phyloP scores from a whole-genome alignment of 2,329 filamentous ascomycete species.

The Pyricularia sp. region DNA sequence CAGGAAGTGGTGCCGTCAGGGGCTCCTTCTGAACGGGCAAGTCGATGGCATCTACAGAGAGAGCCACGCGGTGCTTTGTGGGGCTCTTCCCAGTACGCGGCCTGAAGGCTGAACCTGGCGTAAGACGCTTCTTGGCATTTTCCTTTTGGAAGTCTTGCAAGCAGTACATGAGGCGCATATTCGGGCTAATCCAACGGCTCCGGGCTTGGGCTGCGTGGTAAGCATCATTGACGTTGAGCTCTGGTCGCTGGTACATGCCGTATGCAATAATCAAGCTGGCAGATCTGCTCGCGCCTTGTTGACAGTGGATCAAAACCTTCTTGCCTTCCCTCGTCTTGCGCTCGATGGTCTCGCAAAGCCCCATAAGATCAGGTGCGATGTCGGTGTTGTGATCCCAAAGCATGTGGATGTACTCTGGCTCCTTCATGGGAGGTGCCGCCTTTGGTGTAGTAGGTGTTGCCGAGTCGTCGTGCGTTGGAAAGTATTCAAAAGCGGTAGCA shows the following conservation, averaged over 20 bases:
- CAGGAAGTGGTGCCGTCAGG: slow-evolving; percentile 50
- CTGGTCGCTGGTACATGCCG: slow-evolving; percentile 69
- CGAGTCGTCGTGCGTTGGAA: slow-evolving; percentile 30
- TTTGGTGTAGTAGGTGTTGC: slow-evolving; percentile 49
- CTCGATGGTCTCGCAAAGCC: slow-evolving; percentile 68
- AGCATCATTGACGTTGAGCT: slow-evolving; percentile 70
- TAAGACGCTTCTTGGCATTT: slow-evolving; percentile 38
- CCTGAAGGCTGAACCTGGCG: slow-evolving; percentile 36
- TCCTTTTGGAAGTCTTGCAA: slow-evolving; percentile 72
- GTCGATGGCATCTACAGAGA: slow-evolving; percentile 50
- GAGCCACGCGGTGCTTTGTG: slow-evolving; percentile 49
- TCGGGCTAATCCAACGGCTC: slow-evolving; percentile 82
- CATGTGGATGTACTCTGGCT: slow-evolving; percentile 79
- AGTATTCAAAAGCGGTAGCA: slow-evolving; percentile 49
- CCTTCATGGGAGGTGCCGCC: slow-evolving; percentile 30
- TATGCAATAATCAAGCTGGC: slow-evolving; percentile 83
- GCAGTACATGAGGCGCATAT: slow-evolving; percentile 89
- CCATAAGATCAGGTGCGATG: slow-evolving; percentile 68
- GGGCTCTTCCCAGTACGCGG: slow-evolving; percentile 43
- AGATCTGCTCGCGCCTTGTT: slow-evolving; percentile 77
- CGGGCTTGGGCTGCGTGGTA: slow-evolving; percentile 73
- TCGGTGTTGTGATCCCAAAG: slow-evolving; percentile 86
- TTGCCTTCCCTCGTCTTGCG: slow-evolving; percentile 63
- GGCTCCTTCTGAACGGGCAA: slow-evolving; percentile 40
- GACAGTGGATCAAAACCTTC: slow-evolving; percentile 73